Percentiles rank a stretch among this genome's conserved stretches.
phyloP scores from a whole-genome alignment of 176 grass and related monocot species.

The Eragrostis nindensis region DNA sequence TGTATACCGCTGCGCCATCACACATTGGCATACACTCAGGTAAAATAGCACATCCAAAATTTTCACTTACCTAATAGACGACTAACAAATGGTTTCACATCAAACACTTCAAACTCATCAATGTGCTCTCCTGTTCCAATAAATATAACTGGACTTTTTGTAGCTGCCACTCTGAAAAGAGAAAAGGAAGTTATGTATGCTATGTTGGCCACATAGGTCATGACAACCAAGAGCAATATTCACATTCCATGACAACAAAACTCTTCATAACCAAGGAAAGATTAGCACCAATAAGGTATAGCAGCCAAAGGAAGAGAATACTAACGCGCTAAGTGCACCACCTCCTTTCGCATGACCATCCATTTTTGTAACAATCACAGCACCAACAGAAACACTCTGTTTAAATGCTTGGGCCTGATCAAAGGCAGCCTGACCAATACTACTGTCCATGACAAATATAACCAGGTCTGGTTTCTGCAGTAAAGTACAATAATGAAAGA shows the following conservation, averaged over 20 bases:
- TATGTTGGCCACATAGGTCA: not conserved
- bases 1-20: no score
- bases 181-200: conserved; percentile 19
- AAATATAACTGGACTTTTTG: conserved; percentile 97
- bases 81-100: conserved; percentile 95
- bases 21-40: conserved; percentile 5
- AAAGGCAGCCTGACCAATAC: conserved; percentile 98
- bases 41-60: conserved; percentile 4
- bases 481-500: conserved; percentile 32
- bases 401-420: conserved; percentile 98
- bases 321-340: conserved; percentile 96
- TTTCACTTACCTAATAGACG: conserved; percentile 74
- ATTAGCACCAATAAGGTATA: not conserved
- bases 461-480: conserved; percentile 92
- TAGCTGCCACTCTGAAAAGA: conserved; percentile 79
- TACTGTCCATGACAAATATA: conserved; percentile 99
- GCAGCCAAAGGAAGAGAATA: conserved; percentile 42
- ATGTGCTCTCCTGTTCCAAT: conserved; percentile 98
- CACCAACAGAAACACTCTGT: conserved; percentile 95
- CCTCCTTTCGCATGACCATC: conserved; percentile 93
- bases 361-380: conserved; percentile 99
- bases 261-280: conserved; percentile 19
- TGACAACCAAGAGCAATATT: not conserved
- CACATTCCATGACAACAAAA: not conserved
- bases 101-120: conserved; percentile 88